A percentile compares a stretch with the other conserved stretches of the same genome.
phyloP scores from a whole-genome alignment of 2,329 filamentous ascomycete genomes.

The Didymella exigua region DNA sequence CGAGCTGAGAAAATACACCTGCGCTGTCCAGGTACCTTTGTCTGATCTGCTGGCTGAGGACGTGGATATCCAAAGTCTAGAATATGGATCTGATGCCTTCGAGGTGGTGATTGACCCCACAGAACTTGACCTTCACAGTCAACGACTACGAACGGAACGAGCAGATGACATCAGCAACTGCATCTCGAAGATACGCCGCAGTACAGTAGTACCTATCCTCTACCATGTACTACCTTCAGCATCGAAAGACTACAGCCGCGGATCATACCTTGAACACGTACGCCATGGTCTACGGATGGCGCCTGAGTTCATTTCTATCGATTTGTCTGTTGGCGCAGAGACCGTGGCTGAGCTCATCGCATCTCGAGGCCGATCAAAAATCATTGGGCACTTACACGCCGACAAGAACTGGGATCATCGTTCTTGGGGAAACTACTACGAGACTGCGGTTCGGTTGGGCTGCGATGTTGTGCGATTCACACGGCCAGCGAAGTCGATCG shows the following conservation, averaged over 20 bases:
- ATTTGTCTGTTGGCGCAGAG: conserved; percentile 62
- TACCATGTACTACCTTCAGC: conserved; percentile 43
- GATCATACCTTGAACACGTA: conserved; percentile 62
- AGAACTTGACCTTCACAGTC: conserved; percentile 21
- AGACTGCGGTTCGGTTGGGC: conserved; percentile 61
- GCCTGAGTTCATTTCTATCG: conserved; percentile 65
- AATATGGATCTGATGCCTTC: conserved; percentile 70
- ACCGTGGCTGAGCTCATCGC: conserved; percentile 58
- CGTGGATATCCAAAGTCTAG: conserved; percentile 67
- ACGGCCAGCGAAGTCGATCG: conserved; percentile 61
- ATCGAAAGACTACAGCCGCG: conserved; percentile 32
- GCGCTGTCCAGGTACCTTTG: conserved; percentile 67
- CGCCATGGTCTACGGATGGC: conserved; percentile 66
- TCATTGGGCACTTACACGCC: conserved; percentile 63
- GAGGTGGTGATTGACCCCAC: conserved; percentile 61
- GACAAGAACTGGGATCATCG: conserved; percentile 62
- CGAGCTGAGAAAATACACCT: conserved; percentile 68
- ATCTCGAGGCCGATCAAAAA: conserved; percentile 61
- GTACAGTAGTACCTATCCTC: conserved; percentile 61
- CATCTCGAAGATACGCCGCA: conserved; percentile 66
- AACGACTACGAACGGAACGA: conserved; percentile 22
- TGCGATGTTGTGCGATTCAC: conserved; percentile 68
- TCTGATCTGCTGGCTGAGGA: conserved; percentile 60
- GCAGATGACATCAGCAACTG: conserved; percentile 60
- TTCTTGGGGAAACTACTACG: conserved; percentile 63